Evolutionary conservation across 331 rosid genomes (phyloP).

Genomic region (Quercus lobata): DNA sequence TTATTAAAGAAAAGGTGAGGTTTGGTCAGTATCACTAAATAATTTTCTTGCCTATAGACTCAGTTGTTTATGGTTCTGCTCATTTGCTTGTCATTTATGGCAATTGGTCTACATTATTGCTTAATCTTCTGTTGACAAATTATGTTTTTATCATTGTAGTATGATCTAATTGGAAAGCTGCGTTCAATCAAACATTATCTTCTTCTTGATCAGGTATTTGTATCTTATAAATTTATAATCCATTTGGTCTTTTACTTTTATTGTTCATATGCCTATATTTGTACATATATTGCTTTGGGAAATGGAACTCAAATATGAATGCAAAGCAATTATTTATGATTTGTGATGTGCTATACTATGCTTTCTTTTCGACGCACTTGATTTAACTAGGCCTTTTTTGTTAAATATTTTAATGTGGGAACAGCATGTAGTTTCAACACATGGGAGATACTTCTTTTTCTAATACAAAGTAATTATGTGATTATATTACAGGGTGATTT

Average conservation of each 20-base stretch:
- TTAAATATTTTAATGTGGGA: background rate
- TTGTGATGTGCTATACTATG: background rate
- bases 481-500: conserved; percentile 77
- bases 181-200: conserved; percentile 93
- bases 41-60: conserved; percentile 7
- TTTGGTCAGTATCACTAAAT: conserved; percentile 4
- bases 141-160: conserved; percentile 45
- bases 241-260: too few relatives aligned
- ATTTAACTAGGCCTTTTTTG: background rate
- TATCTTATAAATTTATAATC: conserved; percentile 12
- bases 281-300: too few relatives aligned
- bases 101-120: background rate
- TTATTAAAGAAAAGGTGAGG: conserved; percentile 85
- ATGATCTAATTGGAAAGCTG: conserved; percentile 84
- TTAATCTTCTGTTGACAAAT: conserved; percentile 19
- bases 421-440: background rate
- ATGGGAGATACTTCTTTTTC: conserved; percentile 1
- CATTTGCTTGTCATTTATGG: conserved; percentile 10
- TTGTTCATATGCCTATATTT: too few relatives aligned
- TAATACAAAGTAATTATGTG: conserved; percentile 5
- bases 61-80: conserved; percentile 2
- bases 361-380: background rate
- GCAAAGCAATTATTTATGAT: background rate
- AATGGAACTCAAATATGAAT: background rate
- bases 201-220: conserved; percentile 92